phyloP scores from a whole-genome alignment of 169 alveolate species.

The Eimeria sp. region DNA sequence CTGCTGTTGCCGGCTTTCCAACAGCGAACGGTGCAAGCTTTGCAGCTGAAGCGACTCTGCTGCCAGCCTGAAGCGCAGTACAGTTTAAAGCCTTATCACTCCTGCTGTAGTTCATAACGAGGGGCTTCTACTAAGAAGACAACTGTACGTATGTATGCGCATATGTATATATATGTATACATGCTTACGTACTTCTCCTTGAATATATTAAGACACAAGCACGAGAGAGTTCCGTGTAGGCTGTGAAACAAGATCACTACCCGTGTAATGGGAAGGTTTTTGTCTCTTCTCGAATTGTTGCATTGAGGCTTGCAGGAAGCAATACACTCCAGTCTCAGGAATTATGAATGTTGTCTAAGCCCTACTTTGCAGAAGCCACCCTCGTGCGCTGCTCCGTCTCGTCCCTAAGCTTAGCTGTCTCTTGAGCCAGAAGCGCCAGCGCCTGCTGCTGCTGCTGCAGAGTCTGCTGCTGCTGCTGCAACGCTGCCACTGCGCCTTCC shows the following conservation, averaged over 20 bases:
- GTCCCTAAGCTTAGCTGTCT: conserved; percentile 40
- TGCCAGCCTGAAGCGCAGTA: conserved; percentile 35
- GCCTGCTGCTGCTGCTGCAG: conserved; percentile 60
- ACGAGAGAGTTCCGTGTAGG: not conserved
- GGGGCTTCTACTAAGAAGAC: not conserved
- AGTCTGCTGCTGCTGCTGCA: conserved; percentile 59
- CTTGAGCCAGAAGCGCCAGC: conserved; percentile 26
- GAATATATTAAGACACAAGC: not conserved
- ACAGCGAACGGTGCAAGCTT: conserved; percentile 36
- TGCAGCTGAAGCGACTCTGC: conserved; percentile 51
- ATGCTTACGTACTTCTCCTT: too few species aligned
- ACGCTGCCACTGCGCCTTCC: conserved; percentile 41
- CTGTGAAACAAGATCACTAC: not conserved
- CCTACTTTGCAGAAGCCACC: conserved; percentile 3
- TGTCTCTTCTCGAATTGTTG: not conserved
- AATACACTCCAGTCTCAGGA: not conserved
- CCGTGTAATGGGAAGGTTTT: not conserved
- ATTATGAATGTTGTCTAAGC: not conserved
- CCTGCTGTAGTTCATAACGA: not conserved
- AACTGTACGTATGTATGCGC: not conserved
- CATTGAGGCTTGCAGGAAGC: not conserved
- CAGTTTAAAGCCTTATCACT: not conserved
- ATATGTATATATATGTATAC: too few species aligned
- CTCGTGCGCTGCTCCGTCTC: conserved; percentile 48
- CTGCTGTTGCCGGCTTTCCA: conserved; percentile 60